Evolutionary conservation across 2,329 filamentous ascomycete genomes (phyloP).

Genomic region (Thelonectria discophora): DNA sequence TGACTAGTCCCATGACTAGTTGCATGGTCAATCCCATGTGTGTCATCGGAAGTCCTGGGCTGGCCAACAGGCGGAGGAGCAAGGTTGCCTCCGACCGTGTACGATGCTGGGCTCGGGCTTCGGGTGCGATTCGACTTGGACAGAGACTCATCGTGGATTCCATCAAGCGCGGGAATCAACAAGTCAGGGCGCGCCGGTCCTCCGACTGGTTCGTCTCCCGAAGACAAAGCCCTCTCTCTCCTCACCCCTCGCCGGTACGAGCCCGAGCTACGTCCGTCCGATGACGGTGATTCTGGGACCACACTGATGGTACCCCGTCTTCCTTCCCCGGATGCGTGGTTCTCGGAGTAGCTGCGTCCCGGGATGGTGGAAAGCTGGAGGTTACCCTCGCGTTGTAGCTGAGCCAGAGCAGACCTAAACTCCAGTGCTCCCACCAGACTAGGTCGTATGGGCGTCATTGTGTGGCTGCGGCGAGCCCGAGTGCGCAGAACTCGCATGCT

Average conservation of each 20-base stretch:
- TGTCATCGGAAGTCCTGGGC: conserved; percentile 29
- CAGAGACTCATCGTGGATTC: conserved; percentile 33
- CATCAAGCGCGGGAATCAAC: conserved; percentile 30
- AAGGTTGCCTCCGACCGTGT: conserved; percentile 52
- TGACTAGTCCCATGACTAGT: too few relatives aligned
- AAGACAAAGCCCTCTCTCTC: conserved; percentile 56
- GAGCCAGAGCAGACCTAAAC: conserved; percentile 90
- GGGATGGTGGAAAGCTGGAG: conserved; percentile 75
- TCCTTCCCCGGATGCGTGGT: conserved; percentile 38
- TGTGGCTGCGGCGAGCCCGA: conserved; percentile 70
- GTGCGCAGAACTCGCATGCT: conserved; percentile 90
- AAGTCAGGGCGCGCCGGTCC: conserved; percentile 30
- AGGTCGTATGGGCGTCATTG: conserved; percentile 86
- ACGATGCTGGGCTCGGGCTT: conserved; percentile 45
- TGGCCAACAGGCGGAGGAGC: conserved; percentile 52
- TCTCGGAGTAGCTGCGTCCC: conserved; percentile 62
- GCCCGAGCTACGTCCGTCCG: conserved; percentile 22
- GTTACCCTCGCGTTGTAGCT: conserved; percentile 83
- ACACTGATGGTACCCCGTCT: conserved; percentile 43
- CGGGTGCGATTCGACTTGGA: conserved; percentile 33
- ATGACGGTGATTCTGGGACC: conserved; percentile 30
- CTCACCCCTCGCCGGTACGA: conserved; percentile 20
- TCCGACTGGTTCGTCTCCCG: conserved; percentile 49
- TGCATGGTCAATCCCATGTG: too few relatives aligned
- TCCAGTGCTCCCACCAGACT: conserved; percentile 94